Conservation (phyloP, 108 stramenopile genomes). For the Poteriospumella lacustris region DNA sequence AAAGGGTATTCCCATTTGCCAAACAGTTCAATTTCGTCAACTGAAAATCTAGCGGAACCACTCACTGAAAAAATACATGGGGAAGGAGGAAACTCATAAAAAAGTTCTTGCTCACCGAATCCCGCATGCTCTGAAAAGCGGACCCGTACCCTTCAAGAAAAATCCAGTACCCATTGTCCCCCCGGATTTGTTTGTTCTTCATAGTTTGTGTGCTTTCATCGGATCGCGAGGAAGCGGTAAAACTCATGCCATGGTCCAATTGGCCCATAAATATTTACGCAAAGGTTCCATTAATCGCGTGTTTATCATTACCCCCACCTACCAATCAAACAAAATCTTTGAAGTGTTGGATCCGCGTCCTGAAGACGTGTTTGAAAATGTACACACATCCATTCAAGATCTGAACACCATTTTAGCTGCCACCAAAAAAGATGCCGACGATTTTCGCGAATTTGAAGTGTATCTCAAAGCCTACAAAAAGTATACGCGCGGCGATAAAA, state of each 20-base stretch:
- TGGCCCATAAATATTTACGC: slow-evolving; percentile 7
- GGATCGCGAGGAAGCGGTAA: slow-evolving; percentile 6
- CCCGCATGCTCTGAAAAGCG: slow-evolving; percentile 6
- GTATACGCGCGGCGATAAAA: slow-evolving; percentile 6
- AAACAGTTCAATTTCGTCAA: slow-evolving; percentile 8
- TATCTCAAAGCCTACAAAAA: slow-evolving; percentile 8
- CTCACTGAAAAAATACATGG: slow-evolving; percentile 8
- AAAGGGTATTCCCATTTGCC: slow-evolving; percentile 7
- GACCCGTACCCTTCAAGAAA: slow-evolving; percentile 6
- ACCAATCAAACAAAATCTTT: slow-evolving; percentile 9
- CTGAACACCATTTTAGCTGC: slow-evolving; percentile 7
- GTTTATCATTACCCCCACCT: slow-evolving; percentile 7
- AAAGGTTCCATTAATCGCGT: slow-evolving; percentile 7
- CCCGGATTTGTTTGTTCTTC: slow-evolving; percentile 7
- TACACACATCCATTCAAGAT: slow-evolving; percentile 8
- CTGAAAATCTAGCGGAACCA: slow-evolving; percentile 7
- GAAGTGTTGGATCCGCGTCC: slow-evolving; percentile 6
- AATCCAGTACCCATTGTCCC: slow-evolving; percentile 6
- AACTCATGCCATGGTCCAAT: slow-evolving; percentile 7
- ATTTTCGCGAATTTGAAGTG: slow-evolving; percentile 8
- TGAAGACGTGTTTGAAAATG: slow-evolving; percentile 8
- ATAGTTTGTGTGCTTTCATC: slow-evolving; percentile 8
- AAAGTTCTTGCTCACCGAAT: slow-evolving; percentile 7
- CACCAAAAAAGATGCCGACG: slow-evolving; percentile 6
- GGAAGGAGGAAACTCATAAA: slow-evolving; percentile 7